Evolutionary conservation across 2,329 filamentous ascomycete genomes (phyloP), one percentile per base, ranked within the genome.

Genomic region (Exophiala sp.): DNA sequence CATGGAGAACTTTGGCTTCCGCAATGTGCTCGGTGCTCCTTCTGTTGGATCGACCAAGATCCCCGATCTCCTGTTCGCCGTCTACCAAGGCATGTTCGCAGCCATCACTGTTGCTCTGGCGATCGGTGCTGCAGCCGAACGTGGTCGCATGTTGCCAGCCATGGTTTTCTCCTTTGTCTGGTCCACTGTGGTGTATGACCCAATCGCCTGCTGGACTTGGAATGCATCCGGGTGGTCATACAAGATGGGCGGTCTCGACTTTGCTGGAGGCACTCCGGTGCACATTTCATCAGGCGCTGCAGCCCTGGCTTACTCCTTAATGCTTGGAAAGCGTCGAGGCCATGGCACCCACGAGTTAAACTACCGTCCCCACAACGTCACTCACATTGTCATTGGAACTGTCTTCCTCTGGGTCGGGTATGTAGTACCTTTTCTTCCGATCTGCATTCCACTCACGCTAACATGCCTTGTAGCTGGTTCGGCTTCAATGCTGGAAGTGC

Each of bases 131-230:
- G 86, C 89, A 24, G 88, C 88, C 44, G 89, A 95, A 67, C 80
- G 89, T 59, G 89, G 89, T 54, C 82, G 88, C 54, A 90, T 94
- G 82, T 80, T 93, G 4, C 88, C 89, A 10, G 89, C 85, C 66
- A 80, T 95, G 59, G 76, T 95, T 63, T 95, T 95, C 76, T 93
- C 94, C 83, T 91, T 95, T 64, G 73, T 95, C 66, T 95, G 89
- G 89, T 78, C 85, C 1, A 95, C 89, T 3, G 65, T 95, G 52
- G 85, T 95, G 65, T 95, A 95, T 69, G 88, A 95, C 62, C 86
- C 88, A 1, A 89, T 95, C 64, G 89, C 89, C 39, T 95, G 88
- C 77, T 95, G 89, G 89, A 94, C 87, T 7, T 95, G 89, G 89
- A 95, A 95, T 66, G 69, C 85, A 1, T 73, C 73, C 24, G 89